A percentile compares a stretch with the other conserved stretches of the same genome.
Conservation (phyloP, 495 filamentous ascomycete genomes). For the Arthonia radiata region DNA sequence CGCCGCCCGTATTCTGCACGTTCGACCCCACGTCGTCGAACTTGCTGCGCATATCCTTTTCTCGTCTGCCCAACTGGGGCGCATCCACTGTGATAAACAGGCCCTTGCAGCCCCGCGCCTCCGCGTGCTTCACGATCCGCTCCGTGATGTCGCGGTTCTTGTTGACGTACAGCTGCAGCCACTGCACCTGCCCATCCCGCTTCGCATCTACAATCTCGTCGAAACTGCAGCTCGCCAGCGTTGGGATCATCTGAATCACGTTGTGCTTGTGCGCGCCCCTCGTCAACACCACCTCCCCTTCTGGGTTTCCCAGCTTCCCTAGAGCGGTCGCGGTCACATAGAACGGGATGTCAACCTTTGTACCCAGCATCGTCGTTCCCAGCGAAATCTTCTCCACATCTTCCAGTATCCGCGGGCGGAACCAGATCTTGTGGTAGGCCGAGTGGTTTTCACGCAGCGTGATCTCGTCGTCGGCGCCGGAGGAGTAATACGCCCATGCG, state of each 20-base stretch:
- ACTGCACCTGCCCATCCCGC: slow-evolving; percentile 63
- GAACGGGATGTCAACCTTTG: slow-evolving; percentile 57
- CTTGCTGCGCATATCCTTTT: slow-evolving; percentile 89
- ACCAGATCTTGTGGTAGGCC: slow-evolving; percentile 95
- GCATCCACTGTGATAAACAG: slow-evolving; percentile 98
- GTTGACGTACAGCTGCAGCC: slow-evolving; percentile 98
- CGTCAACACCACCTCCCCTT: slow-evolving; percentile 81
- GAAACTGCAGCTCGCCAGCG: slow-evolving; percentile 89
- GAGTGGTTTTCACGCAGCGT: slow-evolving; percentile 92
- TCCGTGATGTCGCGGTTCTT: slow-evolving; percentile 80
- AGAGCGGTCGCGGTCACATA: slow-evolving; percentile 85
- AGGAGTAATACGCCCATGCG: slow-evolving; percentile 92
- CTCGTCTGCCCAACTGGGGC: slow-evolving; percentile 77
- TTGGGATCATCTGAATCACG: slow-evolving; percentile 92
- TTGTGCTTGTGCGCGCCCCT: slow-evolving; percentile 60
- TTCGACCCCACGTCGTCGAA: slow-evolving; percentile 68
- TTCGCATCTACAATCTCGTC: slow-evolving; percentile 86
- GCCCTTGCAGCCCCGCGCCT: slow-evolving; percentile 76
- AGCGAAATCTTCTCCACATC: slow-evolving; percentile 73
- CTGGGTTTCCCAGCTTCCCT: slow-evolving; percentile 70
- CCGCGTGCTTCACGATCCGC: slow-evolving; percentile 75
- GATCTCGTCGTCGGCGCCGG: slow-evolving; percentile 91
- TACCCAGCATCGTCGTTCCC: slow-evolving; percentile 74
- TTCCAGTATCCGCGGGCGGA: slow-evolving; percentile 62
- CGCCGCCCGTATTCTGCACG: slow-evolving; percentile 40